phyloP scores from a whole-genome alignment of 2,329 filamentous ascomycete species.

The Thielaviopsis punctulata region DNA sequence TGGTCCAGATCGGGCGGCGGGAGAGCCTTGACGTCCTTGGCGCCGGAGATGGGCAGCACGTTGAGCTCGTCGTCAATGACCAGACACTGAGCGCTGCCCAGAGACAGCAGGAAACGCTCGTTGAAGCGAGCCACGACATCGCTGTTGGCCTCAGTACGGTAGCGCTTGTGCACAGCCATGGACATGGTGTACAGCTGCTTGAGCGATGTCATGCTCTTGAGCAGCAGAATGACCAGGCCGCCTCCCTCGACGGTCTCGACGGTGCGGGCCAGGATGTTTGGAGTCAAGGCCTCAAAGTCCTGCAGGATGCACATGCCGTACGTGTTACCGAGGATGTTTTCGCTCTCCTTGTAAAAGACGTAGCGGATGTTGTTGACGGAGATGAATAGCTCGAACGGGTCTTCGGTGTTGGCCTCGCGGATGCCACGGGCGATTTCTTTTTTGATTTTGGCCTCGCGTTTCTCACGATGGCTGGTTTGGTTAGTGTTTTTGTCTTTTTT shows the following conservation, averaged over 20 bases:
- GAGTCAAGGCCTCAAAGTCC: slow-evolving; percentile 93
- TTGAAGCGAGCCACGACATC: slow-evolving; percentile 96
- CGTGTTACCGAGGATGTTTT: slow-evolving; percentile 95
- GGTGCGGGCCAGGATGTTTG: slow-evolving; percentile 86
- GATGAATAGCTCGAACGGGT: slow-evolving; percentile 94
- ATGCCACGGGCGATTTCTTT: slow-evolving; percentile 93
- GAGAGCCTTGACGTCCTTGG: slow-evolving; percentile 71
- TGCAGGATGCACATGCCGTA: slow-evolving; percentile 98
- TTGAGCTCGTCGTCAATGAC: slow-evolving; percentile 97
- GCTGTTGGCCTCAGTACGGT: slow-evolving; percentile 86
- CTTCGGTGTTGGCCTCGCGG: slow-evolving; percentile 78
- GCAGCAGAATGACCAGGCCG: slow-evolving; percentile 70
- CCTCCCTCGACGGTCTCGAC: slow-evolving; percentile 97
- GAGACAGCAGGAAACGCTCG: slow-evolving; percentile 85
- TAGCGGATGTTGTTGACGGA: slow-evolving; percentile 95
- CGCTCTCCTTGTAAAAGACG: slow-evolving; percentile 98
- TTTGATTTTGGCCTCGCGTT: slow-evolving; percentile 96
- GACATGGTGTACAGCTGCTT: slow-evolving; percentile 93
- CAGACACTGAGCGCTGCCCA: slow-evolving; percentile 90
- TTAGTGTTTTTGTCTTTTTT: not conserved
- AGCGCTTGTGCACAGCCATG: slow-evolving; percentile 95
- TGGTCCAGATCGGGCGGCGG: slow-evolving; percentile 60
- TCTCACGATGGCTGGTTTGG: slow-evolving; percentile 63
- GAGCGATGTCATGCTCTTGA: slow-evolving; percentile 93
- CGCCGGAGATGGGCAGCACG: slow-evolving; percentile 89